These are phyloP conservation scores for Quercus alba DNA, from an alignment of 306 rosid species.

Conservation along the genomic window DNA sequence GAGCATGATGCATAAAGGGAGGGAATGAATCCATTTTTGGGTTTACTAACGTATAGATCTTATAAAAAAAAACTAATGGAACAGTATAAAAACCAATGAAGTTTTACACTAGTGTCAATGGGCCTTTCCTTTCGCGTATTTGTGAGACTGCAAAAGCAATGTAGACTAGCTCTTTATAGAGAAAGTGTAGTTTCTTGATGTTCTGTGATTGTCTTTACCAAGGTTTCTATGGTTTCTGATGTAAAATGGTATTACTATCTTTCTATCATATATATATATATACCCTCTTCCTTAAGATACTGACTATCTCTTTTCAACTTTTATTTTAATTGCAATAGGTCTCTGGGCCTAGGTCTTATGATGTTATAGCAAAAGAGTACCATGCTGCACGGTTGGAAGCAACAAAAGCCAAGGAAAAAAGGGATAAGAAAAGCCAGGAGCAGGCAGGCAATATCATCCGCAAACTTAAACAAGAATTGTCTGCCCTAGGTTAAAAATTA, in stretches of 20 bases:
- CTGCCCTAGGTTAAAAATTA: constrained; percentile 56
- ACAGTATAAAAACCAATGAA: background rate
- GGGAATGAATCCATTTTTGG: background rate
- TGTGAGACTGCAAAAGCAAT: background rate
- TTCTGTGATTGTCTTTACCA: background rate
- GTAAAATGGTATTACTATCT: background rate
- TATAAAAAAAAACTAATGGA: background rate
- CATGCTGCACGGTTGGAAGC: constrained; percentile 83
- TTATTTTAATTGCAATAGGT: constrained; percentile 40
- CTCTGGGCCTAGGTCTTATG: constrained; percentile 61
- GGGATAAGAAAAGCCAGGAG: constrained; percentile 75
- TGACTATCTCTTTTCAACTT: constrained; percentile 14
- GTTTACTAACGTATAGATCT: background rate
- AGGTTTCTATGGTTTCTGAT: background rate
- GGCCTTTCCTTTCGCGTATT: background rate
- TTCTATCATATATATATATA: background rate
- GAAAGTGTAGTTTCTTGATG: background rate
- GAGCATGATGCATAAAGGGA: background rate
- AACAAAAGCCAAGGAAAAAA: constrained; percentile 62
- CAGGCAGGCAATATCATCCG: constrained; percentile 67
- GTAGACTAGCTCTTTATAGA: background rate
- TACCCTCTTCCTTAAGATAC: background rate
- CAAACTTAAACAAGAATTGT: constrained; percentile 74
- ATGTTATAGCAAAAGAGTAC: constrained; percentile 76
- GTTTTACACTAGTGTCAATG: background rate